Conservation (phyloP, 176 grass and related monocot genomes). For the Thalia dealbata region DNA sequence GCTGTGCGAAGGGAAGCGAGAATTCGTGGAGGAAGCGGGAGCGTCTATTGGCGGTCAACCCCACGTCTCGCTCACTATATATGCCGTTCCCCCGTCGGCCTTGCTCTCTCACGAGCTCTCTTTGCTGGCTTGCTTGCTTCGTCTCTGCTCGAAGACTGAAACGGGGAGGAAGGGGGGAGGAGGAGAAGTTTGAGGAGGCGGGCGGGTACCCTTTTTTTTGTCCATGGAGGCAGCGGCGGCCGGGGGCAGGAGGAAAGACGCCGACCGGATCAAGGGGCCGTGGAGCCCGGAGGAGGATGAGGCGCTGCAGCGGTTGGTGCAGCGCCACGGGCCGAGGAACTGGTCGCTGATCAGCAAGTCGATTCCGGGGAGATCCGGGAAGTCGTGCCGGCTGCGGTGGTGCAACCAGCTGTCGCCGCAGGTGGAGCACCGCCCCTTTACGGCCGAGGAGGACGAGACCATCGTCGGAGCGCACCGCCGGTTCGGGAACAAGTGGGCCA, state of each 20-base stretch:
- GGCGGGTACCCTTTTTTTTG: no score
- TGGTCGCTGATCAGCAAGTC: constrained; percentile 92
- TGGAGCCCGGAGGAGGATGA: constrained; percentile 99
- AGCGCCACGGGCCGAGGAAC: constrained; percentile 59
- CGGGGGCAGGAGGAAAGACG: not conserved
- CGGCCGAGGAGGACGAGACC: constrained; percentile 65
- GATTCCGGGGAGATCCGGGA: constrained; percentile 60
- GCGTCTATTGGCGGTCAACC: no score
- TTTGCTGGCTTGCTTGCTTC: no score
- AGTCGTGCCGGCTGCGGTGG: constrained; percentile 84
- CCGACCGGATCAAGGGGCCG: constrained; percentile 81
- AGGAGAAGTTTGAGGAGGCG: no score
- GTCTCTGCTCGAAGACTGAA: no score
- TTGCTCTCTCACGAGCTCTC: no score
- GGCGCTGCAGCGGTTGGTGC: constrained; percentile 60
- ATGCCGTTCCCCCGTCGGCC: no score
- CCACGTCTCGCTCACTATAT: no score
- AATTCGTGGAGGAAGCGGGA: no score
- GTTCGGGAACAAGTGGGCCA: constrained; percentile 95
- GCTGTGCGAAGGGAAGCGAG: no score
- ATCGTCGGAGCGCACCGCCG: constrained; percentile 70
- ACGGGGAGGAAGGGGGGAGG: no score
- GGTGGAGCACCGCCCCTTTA: constrained; percentile 92
- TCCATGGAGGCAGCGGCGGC: no score
- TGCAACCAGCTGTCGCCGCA: constrained; percentile 91